Evolutionary conservation across 2,329 filamentous ascomycete species (phyloP), one percentile per base, ranked within the genome.

Genomic region (Dryadomyces quercivorus): DNA sequence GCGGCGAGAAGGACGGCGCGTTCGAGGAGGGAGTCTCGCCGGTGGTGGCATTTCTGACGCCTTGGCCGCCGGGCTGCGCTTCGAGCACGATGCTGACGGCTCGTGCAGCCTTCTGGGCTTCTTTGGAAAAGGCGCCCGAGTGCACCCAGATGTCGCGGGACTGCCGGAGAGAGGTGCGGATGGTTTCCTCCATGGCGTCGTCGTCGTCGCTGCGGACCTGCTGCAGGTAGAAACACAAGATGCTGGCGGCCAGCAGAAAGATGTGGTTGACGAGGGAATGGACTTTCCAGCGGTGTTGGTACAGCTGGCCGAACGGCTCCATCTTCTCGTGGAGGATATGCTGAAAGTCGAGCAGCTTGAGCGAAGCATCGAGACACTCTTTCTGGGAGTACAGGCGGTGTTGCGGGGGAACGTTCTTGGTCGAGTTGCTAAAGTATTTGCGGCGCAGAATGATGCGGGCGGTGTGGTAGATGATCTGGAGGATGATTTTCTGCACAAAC

Each of bases 181-280:
- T 18, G 18, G 36, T 26, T 31, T 51, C 38, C 13, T 43, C 20
- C 38, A 51, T 43, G 18, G 38, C 15, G n/a, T 26, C 21, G 5
- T 36, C 21, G 3, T 44, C 40, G 38, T 31, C 18, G 36, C 15
- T 7, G 20, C 36, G 18, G 12, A 18, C 38, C 3, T 18, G 2
- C 36, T 51, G 18, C 16, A 51, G 52, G 43, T 51, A 51, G 22
- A 51, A 51, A 54, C 72, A 78, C 3, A 78, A 61, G 16, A 78
- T 70, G 70, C 76, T 77, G 8, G 72, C 70, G 0, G 75, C 75
- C 1, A 78, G 66, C 3, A 78, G 65, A 48, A 75, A 77, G 51
- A 77, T 74, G n/a, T 74, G 70, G 45, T 67, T 65, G 0, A 71
- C 67, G n/a, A 78, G 61, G 0, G 70, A 70, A 1, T 65, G 69